Base-by-base conservation (phyloP, 257 asterid species). In the Petunia axillaris region DNA sequence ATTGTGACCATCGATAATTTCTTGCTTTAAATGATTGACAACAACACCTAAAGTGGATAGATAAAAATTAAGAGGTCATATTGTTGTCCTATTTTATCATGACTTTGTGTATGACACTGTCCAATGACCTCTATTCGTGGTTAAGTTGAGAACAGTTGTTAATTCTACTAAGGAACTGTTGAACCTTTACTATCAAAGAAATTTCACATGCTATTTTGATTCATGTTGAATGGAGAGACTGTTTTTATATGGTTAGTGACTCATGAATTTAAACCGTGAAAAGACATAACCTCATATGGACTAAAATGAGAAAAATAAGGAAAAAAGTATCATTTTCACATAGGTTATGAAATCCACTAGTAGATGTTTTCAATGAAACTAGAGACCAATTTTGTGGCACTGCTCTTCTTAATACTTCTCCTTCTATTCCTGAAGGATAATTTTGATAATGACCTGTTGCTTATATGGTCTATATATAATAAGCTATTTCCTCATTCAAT, bases 401-500 rank as follows among this genome's bases (percentile, higher is more conserved):
- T 52, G n/a, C 66, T 36, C 52, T 14, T 36, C 25, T 39, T 4
- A 6, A 55, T 5, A 40, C 14, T 9, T 62, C 44, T n/a, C 48
- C 73, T n/a, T 43, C 59, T 55, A 62, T 50, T 46, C 6, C 40
- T 80, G 2, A 6, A 76, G 48, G 3, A 65, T 75, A 41, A 38
- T 87, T 68, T 40, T 79, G 79, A 84, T 75, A 81, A 81, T 8
- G 86, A 81, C 88, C 53, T 39, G 36, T 52, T 60, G n/a, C 4
- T 73, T 81, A 82, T 79, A 10, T 70, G 76, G 14, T 63, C 86
- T 86, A 84, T 83, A 86, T 80, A 85, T 83, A 25, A 25, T 79
- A 46, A 64, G 76, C 73, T 35, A 40, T 70, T 65, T 77, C 41
- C 2, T 75, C 57, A 5, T n/a, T 39, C 75, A 59, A 59, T 8